Conservation (phyloP, 768 basidiomycete genomes). For the Mycena capillaripes region DNA sequence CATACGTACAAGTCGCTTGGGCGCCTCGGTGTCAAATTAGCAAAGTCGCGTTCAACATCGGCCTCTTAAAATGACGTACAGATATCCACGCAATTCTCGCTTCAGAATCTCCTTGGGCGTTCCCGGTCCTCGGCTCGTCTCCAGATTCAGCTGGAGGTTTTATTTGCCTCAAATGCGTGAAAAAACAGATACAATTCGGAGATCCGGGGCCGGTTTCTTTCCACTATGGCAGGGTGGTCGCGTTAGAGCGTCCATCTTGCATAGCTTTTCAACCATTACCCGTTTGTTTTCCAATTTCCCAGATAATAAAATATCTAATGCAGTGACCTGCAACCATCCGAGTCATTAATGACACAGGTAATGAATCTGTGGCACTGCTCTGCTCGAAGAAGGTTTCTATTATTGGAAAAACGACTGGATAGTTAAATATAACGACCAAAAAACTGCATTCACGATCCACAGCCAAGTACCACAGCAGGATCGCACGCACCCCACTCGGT, state of each 20-base stretch:
- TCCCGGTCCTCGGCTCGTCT: constrained; percentile 22
- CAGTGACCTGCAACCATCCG: constrained; percentile 21
- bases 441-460: neutral
- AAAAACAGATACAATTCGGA: neutral
- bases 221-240: constrained; percentile 17
- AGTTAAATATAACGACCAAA: neutral
- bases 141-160: constrained; percentile 31
- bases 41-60: too few species aligned
- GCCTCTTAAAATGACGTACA: too few species aligned
- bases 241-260: neutral
- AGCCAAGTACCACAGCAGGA: constrained; percentile 17
- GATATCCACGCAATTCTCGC: too few species aligned
- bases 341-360: too few species aligned
- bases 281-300: constrained; percentile 17
- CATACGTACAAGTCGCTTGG: too few species aligned
- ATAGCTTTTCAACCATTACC: constrained; percentile 32
- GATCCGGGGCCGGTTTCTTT: constrained; percentile 29
- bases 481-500: neutral
- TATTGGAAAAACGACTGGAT: too few species aligned
- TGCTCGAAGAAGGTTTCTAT: too few species aligned
- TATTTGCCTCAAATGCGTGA: constrained; percentile 29
- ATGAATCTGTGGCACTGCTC: too few species aligned
- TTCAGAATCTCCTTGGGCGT: constrained; percentile 10
- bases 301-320: constrained; percentile 31
- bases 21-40: too few species aligned